A percentile compares a stretch with the other conserved stretches of the same genome.
Evolutionary conservation across 768 basidiomycete species (phyloP).

Genomic region (Trametes coccinea): DNA sequence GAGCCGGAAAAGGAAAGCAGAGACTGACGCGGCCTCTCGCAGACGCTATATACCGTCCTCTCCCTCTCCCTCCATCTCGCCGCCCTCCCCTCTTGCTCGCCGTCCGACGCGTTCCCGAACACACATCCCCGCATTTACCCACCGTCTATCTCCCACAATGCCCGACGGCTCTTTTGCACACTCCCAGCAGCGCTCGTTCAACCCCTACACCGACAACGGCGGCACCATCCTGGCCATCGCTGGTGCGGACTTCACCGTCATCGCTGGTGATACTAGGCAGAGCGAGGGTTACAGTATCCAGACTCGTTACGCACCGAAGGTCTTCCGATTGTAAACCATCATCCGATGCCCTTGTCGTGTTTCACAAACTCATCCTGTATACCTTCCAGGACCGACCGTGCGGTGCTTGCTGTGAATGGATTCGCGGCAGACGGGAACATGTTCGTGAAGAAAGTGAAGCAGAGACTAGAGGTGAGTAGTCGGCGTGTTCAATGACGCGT

Average conservation of each 20-base stretch:
- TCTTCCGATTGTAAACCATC: constrained; percentile 95
- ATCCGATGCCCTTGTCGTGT: too few species aligned
- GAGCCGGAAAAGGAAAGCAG: constrained; percentile 8
- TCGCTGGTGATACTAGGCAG: constrained; percentile 96
- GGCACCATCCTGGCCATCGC: constrained; percentile 97
- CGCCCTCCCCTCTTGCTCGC: constrained; percentile 5
- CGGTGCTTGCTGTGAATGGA: constrained; percentile 93
- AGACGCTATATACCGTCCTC: constrained; percentile 25
- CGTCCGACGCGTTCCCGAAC: constrained; percentile 5
- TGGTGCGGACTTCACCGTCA: constrained; percentile 89
- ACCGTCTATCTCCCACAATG: constrained; percentile 17
- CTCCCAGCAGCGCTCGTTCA: constrained; percentile 66
- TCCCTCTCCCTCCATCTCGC: constrained; percentile 2
- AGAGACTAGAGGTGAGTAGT: constrained; percentile 83
- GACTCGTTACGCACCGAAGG: constrained; percentile 95
- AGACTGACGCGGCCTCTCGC: constrained; percentile 32
- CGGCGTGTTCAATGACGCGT: not conserved
- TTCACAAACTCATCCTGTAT: not conserved
- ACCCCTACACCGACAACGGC: constrained; percentile 91
- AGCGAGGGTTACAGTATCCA: constrained; percentile 98
- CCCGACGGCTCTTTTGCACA: constrained; percentile 32
- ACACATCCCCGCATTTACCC: not conserved
- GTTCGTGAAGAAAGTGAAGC: constrained; percentile 96
- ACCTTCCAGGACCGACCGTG: constrained; percentile 76
- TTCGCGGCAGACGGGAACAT: constrained; percentile 97